These are phyloP conservation scores for Fusarium multiceps DNA, from an alignment of 2,329 filamentous ascomycete species.

Conservation along the genomic window DNA sequence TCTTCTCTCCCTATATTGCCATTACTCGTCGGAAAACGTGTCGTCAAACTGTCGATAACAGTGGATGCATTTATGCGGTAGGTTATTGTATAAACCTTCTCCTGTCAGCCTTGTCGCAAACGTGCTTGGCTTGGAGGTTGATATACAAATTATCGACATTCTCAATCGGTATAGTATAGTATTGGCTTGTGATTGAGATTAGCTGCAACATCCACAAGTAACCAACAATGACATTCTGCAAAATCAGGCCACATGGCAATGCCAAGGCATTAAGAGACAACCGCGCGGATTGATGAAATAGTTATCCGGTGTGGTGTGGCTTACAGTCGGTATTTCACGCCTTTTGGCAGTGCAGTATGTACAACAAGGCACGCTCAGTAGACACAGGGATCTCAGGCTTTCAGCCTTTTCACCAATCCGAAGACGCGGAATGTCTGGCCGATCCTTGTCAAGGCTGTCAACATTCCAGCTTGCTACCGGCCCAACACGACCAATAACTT, in stretches of 20 bases:
- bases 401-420: neutral
- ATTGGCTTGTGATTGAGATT: neutral
- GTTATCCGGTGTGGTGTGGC: slow-evolving; percentile 37
- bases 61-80: neutral
- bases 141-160: neutral
- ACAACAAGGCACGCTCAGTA: neutral
- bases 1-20: neutral
- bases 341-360: slow-evolving; percentile 20
- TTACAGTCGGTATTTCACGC: slow-evolving; percentile 37
- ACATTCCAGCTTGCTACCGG: slow-evolving; percentile 5
- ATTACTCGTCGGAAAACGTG: neutral
- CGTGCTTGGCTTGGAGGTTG: slow-evolving; percentile 24
- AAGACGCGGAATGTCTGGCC: neutral
- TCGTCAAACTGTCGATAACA: too few species aligned
- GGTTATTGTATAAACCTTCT: neutral
- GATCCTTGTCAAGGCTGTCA: neutral
- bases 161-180: neutral
- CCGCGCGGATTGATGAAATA: slow-evolving; percentile 28
- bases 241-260: slow-evolving; percentile 38
- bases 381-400: neutral
- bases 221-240: slow-evolving; percentile 34
- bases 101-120: slow-evolving; percentile 26
- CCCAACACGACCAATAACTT: neutral
- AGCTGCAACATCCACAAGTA: slow-evolving; percentile 6
- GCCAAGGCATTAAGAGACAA: slow-evolving; percentile 29